Base-by-base conservation (phyloP, 2,329 filamentous ascomycete genomes). In the Cladosporium sp. region DNA sequence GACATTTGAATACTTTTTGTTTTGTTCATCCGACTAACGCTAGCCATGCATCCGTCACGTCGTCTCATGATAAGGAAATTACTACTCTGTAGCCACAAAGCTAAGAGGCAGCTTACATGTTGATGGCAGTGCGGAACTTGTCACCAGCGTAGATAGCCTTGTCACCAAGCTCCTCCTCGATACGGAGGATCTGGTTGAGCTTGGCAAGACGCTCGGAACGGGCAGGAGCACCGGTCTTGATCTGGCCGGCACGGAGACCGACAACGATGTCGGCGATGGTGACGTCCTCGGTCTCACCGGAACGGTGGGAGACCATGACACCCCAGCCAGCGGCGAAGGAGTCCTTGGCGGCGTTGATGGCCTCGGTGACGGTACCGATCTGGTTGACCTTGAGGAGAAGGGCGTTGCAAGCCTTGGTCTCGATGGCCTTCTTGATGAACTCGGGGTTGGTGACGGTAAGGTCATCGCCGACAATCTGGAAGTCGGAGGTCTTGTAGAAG, bases 381-480 rank as follows among this genome's bases (percentile, higher is more conserved):
- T 99, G 94, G 89, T 99, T 99, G 79, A 99, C 92, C 89, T 99
- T 99, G 75, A 99, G 90, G 63, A 99, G 86, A 60, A 99, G 89
- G 66, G 92, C 90, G 75, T 99, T 97, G 87, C 92, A 94, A 71
- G 94, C 90, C 89, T 99, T 99, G 73, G 94, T 88, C 78, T 97
- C 92, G 69, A 97, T 96, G 72, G 94, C 94, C 85, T 95, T 96
- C 90, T 97, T 97, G 86, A 99, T 99, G 78, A 94, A 93, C 71
- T 90, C 80, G 64, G 94, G 94, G 87, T 99, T 99, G 79, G 94
- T 99, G 78, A 99, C 94, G 67, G 94, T 97, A 84, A 99, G 80
- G 75, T 99, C 94, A 75, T 99, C 94, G 82, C 88, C 94, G 67
- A 99, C 94, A 74, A 99, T 91, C 85, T 99, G 94, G 83, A 95